A percentile compares a stretch with the other conserved stretches of the same genome.
Evolutionary conservation across 1,284 basidiomycete genomes (phyloP).

Genomic region (Cutaneotrichosporon spelunceum): DNA sequence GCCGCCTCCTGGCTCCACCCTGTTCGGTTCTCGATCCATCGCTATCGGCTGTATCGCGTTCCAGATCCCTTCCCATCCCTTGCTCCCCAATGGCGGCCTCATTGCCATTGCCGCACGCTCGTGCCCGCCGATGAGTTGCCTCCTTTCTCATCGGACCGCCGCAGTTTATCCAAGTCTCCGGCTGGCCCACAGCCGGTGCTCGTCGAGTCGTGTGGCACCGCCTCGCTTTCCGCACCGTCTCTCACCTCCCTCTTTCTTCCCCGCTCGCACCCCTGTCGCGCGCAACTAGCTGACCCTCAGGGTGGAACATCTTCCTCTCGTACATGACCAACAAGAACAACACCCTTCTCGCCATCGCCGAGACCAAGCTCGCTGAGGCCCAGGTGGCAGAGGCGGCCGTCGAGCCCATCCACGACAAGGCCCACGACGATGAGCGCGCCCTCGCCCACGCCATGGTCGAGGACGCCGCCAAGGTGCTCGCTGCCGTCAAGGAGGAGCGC

Average conservation of each 20-base stretch:
- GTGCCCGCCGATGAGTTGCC: neutral
- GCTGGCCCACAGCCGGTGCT: neutral
- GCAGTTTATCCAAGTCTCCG: neutral
- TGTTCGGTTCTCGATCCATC: neutral
- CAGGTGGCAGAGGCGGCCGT: slow-evolving; percentile 28
- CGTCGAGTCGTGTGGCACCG: neutral
- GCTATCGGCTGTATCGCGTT: neutral
- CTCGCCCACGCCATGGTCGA: slow-evolving; percentile 23
- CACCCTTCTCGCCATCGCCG: slow-evolving; percentile 27
- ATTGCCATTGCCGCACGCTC: neutral
- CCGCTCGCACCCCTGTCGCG: neutral
- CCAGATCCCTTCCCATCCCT: neutral
- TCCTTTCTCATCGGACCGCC: neutral
- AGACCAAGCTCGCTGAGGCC: slow-evolving; percentile 22
- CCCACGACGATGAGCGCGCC: slow-evolving; percentile 7
- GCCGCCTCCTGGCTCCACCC: neutral
- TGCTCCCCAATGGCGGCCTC: neutral
- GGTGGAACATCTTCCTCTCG: slow-evolving; percentile 59
- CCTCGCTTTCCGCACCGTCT: neutral
- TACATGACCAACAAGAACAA: slow-evolving; percentile 46
- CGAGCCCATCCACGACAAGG: slow-evolving; percentile 10
- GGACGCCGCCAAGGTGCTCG: slow-evolving; percentile 23
- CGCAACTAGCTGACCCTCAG: slow-evolving; percentile 17
- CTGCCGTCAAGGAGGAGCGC: slow-evolving; percentile 25
- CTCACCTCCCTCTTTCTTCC: neutral